Conservation (phyloP, 2,329 filamentous ascomycete species). For the Aspergillus eucalypticola region DNA sequence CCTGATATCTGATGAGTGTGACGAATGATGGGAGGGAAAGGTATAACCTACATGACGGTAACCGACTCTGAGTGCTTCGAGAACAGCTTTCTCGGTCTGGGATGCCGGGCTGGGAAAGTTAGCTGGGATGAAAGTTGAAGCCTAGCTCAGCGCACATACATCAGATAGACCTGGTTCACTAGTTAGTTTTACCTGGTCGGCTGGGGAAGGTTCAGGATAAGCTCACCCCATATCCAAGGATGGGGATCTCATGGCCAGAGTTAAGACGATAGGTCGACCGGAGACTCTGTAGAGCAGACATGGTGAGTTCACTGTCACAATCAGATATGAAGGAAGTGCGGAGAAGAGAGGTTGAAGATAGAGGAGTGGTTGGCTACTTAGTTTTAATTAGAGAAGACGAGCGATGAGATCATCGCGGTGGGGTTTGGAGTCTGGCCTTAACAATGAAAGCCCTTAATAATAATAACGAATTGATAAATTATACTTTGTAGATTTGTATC, state of each 20-base stretch:
- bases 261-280: conserved; percentile 52
- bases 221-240: conserved; percentile 60
- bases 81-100: conserved; percentile 26
- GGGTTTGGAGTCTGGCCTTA: background rate
- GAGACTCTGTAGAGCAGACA: conserved; percentile 21
- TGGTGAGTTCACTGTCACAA: background rate
- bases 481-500: too few species aligned
- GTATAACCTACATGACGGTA: conserved; percentile 33
- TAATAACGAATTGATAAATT: too few species aligned
- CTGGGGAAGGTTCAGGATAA: background rate
- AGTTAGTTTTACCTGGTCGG: background rate
- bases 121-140: background rate
- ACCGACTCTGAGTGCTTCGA: conserved; percentile 31
- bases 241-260: conserved; percentile 63
- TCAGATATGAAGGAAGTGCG: background rate
- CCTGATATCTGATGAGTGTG: conserved; percentile 16
- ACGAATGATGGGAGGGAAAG: too few species aligned
- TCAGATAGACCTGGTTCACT: conserved; percentile 32
- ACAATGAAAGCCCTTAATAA: too few species aligned
- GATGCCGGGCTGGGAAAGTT: conserved; percentile 26
- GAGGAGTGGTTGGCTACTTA: background rate
- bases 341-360: background rate
- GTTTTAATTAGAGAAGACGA: background rate
- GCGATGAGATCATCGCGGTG: background rate
- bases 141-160: conserved; percentile 22